Percentiles rank a stretch among this genome's conserved stretches.
Evolutionary conservation across 371 early-diverging fungal species (phyloP).

Genomic region (Nematocida homosporus): DNA sequence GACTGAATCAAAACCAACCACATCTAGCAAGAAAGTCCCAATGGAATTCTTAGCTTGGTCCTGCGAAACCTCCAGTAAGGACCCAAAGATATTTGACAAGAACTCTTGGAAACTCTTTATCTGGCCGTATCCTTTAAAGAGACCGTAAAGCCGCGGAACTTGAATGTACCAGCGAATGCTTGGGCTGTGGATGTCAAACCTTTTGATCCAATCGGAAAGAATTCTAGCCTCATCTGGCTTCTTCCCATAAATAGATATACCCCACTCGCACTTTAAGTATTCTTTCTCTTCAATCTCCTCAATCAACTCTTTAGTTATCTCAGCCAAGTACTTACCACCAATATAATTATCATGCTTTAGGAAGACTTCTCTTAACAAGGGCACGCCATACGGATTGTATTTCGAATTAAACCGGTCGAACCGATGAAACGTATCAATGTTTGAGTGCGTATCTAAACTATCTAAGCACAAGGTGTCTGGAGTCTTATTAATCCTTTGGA

Average conservation of each 20-base stretch:
- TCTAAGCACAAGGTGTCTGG: slow-evolving; percentile 90
- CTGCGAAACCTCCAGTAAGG: slow-evolving; percentile 67
- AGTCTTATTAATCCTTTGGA: slow-evolving; percentile 82
- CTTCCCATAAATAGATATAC: slow-evolving; percentile 69
- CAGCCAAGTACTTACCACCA: slow-evolving; percentile 81
- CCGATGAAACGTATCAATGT: slow-evolving; percentile 74
- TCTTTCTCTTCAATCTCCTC: slow-evolving; percentile 80
- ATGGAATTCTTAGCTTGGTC: slow-evolving; percentile 78
- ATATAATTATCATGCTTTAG: slow-evolving; percentile 90
- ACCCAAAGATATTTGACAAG: slow-evolving; percentile 73
- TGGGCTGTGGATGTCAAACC: slow-evolving; percentile 78
- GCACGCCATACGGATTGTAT: slow-evolving; percentile 81
- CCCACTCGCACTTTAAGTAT: slow-evolving; percentile 64
- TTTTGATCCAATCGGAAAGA: slow-evolving; percentile 74
- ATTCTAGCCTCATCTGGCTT: slow-evolving; percentile 81
- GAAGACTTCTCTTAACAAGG: slow-evolving; percentile 76
- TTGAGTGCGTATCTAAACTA: slow-evolving; percentile 87
- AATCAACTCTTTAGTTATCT: slow-evolving; percentile 87
- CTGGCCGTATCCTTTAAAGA: slow-evolving; percentile 74
- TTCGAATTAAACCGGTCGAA: slow-evolving; percentile 94
- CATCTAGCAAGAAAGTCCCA: slow-evolving; percentile 82
- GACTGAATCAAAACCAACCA: slow-evolving; percentile 88
- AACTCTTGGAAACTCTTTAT: slow-evolving; percentile 75
- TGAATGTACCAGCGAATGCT: slow-evolving; percentile 93
- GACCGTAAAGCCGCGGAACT: slow-evolving; percentile 83